phyloP scores from a whole-genome alignment of 192 early-diverging fungal species.

The Dissophora ornata region DNA sequence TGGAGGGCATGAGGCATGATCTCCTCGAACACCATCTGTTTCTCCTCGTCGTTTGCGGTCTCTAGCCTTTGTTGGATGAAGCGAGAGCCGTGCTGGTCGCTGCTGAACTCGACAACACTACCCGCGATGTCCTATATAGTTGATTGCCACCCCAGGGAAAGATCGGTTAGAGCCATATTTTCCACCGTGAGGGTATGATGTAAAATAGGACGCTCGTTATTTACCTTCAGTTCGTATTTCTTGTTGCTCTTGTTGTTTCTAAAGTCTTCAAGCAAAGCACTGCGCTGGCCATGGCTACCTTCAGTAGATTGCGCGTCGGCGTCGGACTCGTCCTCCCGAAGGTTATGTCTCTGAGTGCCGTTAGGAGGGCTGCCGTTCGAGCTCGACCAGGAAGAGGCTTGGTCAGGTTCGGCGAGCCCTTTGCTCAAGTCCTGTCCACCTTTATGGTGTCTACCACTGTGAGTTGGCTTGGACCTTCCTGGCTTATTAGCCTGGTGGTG shows the following conservation, averaged over 20 bases:
- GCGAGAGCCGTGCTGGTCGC: constrained; percentile 98
- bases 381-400: constrained; percentile 34
- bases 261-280: constrained; percentile 95
- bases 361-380: constrained; percentile 37
- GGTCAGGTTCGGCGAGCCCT: constrained; percentile 19
- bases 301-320: constrained; percentile 38
- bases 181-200: too few relatives aligned
- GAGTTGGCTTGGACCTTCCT: constrained; percentile 44
- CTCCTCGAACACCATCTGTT: constrained; percentile 97
- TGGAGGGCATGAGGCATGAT: constrained; percentile 90
- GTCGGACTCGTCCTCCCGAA: constrained; percentile 27
- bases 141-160: too few relatives aligned
- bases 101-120: constrained; percentile 97
- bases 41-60: constrained; percentile 91
- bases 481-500: constrained; percentile 32
- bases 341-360: constrained; percentile 20
- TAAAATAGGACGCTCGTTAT: not conserved
- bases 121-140: constrained; percentile 84
- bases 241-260: constrained; percentile 93
- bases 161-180: too few relatives aligned
- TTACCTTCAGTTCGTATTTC: constrained; percentile 92
- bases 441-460: constrained; percentile 22
- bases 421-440: constrained; percentile 24
- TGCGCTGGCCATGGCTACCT: constrained; percentile 76
- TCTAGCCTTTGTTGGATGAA: constrained; percentile 99